Evolutionary conservation across 176 grass and related monocot genomes (phyloP).

Genomic region (Oropetium thomaeum): DNA sequence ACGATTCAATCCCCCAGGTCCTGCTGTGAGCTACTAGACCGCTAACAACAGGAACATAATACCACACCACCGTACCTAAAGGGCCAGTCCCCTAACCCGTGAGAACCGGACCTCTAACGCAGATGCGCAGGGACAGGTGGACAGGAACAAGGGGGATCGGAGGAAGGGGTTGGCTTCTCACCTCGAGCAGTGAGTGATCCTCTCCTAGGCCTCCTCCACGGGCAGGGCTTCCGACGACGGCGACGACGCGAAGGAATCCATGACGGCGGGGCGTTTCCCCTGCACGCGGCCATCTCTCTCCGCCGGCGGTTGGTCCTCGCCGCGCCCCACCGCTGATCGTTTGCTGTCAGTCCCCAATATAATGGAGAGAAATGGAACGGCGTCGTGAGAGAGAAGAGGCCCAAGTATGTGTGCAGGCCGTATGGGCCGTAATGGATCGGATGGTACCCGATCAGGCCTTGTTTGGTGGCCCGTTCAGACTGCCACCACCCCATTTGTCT

Average conservation of each 20-base stretch:
- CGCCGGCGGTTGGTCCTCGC: not conserved
- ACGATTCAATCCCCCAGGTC: not conserved
- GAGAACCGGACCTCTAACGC: not conserved
- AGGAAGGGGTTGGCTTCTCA: not conserved
- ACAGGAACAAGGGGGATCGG: not conserved
- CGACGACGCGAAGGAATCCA: conserved; percentile 56
- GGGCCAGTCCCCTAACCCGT: not conserved
- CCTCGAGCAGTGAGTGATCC: conserved; percentile 57
- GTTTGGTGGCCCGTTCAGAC: not conserved
- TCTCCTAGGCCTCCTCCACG: conserved; percentile 39
- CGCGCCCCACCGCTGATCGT: not conserved
- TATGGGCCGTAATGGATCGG: not conserved
- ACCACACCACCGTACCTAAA: not conserved
- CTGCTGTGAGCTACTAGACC: not conserved
- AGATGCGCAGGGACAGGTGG: not conserved
- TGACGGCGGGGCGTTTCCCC: not conserved
- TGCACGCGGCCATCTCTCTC: no score
- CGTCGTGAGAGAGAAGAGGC: no score
- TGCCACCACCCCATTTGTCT: no score
- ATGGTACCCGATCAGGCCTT: not conserved
- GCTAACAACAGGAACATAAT: not conserved
- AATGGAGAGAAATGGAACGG: no score
- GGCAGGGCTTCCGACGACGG: conserved; percentile 30
- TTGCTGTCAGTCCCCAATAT: no score
- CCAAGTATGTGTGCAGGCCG: not conserved